Evolutionary conservation across 805 yeast species (phyloP).

Genomic region (Saccharomycopsis sp.): DNA sequence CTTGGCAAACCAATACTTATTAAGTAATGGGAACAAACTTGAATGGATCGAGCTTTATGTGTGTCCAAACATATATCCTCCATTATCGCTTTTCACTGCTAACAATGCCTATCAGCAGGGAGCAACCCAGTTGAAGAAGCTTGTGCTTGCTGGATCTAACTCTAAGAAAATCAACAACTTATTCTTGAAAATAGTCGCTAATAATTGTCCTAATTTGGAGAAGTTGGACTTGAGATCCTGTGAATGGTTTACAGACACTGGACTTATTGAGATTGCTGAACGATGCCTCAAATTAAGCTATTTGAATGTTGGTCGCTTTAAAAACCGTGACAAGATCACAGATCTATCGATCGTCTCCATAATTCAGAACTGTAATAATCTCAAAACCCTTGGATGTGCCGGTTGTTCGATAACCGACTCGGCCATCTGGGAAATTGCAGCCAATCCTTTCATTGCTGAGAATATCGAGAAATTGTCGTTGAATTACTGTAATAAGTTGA

Average conservation of each 20-base stretch:
- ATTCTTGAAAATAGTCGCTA: conserved; percentile 45
- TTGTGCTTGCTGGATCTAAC: conserved; percentile 64
- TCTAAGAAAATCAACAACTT: conserved; percentile 55
- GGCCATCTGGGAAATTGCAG: conserved; percentile 73
- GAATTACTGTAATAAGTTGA: conserved; percentile 57
- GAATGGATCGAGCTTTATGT: conserved; percentile 75
- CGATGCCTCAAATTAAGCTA: conserved; percentile 49
- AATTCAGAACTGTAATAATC: conserved; percentile 44
- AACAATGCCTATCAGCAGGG: conserved; percentile 25
- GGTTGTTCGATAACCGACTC: conserved; percentile 80
- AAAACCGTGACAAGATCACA: conserved; percentile 59
- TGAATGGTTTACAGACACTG: conserved; percentile 67
- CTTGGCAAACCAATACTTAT: conserved; percentile 36
- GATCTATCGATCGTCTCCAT: conserved; percentile 60
- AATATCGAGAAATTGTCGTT: conserved; percentile 60
- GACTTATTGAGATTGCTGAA: conserved; percentile 60
- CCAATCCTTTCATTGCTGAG: conserved; percentile 29
- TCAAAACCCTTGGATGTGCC: conserved; percentile 76
- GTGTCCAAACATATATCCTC: conserved; percentile 58
- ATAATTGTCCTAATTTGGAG: conserved; percentile 50
- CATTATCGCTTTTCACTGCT: conserved; percentile 27
- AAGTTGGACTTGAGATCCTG: conserved; percentile 80
- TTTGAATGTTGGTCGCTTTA: conserved; percentile 78
- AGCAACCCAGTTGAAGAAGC: conserved; percentile 29
- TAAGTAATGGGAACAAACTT: conserved; percentile 35